Base-by-base conservation (phyloP, 352 stramenopile genomes). In the Phytophthora sojae region DNA sequence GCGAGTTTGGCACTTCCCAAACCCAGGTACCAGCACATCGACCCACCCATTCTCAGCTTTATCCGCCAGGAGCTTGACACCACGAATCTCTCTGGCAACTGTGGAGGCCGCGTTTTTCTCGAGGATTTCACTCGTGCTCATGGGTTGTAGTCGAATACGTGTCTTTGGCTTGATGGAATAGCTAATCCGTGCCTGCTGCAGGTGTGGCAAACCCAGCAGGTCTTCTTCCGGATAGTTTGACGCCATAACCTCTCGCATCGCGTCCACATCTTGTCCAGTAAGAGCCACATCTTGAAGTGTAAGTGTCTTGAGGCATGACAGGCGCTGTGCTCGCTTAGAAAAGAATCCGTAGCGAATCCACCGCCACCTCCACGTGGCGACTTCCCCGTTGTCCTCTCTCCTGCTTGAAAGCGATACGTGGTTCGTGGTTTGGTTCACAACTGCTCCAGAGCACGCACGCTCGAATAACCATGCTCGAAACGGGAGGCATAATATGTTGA, bases 1-100 rank as follows among this genome's bases (percentile, higher is more conserved):
- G 15, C 23, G 47, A 17, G 47, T 65, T 58, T 65, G 47, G 30
- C 47, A 65, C 29, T 39, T 65, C 21, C 47, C 59, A 39, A 58
- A 65, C 17, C 60, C 60, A n/a, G 32, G 60, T 3, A 67, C 32
- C 15, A 59, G 32, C 5, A 59, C 50, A 54, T 60, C 49, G 4
- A 59, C 19, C 57, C 57, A 63, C 11, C 59, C 59, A 25, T 57
- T 52, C 9, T 42, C 23, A 11, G 7, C 5, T 17, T 11, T 15
- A 37, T 37, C 15, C 9, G 8, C 47, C n/a, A 65, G 17, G 14
- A 58, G 11, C 21, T 57, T 57, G n/a, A 51, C 47, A 8, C 47
- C 59, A 12, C 23, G 45, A n/a, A 51, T 37, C 11, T 58, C 30
- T 4, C 35, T 42, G 14, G 30, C 14, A 32, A 67, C 37, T 7